Base-by-base conservation (phyloP, 129 eudicot genomes). In the Tagetes erecta region DNA sequence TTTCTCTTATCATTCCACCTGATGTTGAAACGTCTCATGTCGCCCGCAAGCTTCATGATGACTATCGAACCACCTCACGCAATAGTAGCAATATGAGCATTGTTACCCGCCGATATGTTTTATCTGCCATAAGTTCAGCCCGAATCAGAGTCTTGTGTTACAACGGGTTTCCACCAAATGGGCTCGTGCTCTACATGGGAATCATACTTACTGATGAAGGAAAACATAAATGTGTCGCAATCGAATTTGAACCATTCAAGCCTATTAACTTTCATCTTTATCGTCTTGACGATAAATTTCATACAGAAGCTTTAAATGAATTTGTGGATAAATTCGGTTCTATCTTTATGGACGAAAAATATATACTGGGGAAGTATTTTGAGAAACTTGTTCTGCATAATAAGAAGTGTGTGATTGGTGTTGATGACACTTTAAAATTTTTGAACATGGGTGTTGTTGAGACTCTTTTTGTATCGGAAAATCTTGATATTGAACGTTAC, bases 391-490 rank as follows among this genome's bases (percentile, higher is more conserved):
- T 72, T 71, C 82, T 71, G 56, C 77, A 78, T 56, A 78, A 72
- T 13, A 72, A 77, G 0, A 78, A 78, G 55, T 78, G 71, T 20
- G 82, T 78, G 2, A 70, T 62, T n/a, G 82, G 82, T 3, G 82
- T 78, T 34, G 82, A 78, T 3, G 82, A 71, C 57, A 78, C 82
- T 3, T 52, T 78, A 45, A 78, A 78, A 71, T 44, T 77, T 0
- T 51, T 78, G 8, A 77, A 78, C 7, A 81, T 78, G 82, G 82
- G 82, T 40, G 82, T 72, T 50, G 82, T 78, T 50, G 82, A 78
- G 13, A 78, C 72, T 51, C 73, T 79, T 8, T 71, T 79, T 8
- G 82, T 72, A 40, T 79, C 78, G 82, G 82, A 72, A 35, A 79
- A 79, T 64, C 78, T 79, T 6, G 82, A 79, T 11, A 79, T 72